Percentiles rank a stretch among this genome's conserved stretches.
These are phyloP conservation scores for Danielia reshetovae DNA, from an alignment of 805 yeast genomes.

Conservation along the genomic window DNA sequence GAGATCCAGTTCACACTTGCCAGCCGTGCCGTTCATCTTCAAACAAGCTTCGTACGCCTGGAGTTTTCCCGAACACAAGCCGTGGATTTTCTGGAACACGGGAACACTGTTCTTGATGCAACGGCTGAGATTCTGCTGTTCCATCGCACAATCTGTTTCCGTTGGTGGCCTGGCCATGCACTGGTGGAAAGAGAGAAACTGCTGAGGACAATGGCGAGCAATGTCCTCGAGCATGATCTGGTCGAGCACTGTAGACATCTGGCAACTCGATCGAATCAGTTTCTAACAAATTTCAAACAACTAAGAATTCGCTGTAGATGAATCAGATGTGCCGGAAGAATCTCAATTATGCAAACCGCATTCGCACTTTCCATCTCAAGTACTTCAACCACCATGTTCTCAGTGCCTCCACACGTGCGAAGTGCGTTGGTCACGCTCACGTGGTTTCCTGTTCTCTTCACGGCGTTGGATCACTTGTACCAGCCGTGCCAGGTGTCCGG, in stretches of 20 bases:
- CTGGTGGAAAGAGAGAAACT: slow-evolving; percentile 67
- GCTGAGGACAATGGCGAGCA: slow-evolving; percentile 70
- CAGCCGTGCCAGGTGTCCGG: slow-evolving; percentile 78
- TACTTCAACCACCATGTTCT: not conserved
- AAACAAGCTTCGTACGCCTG: slow-evolving; percentile 67
- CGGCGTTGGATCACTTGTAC: slow-evolving; percentile 64
- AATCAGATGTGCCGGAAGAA: no score
- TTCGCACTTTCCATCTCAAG: not conserved
- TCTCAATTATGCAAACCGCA: no score
- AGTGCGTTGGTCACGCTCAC: slow-evolving; percentile 29
- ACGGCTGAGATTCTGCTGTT: slow-evolving; percentile 53
- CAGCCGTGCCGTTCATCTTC: slow-evolving; percentile 39
- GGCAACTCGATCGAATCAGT: no score
- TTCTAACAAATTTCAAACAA: no score
- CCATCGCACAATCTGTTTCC: slow-evolving; percentile 46
- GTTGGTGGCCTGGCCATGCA: slow-evolving; percentile 60
- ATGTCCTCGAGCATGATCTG: slow-evolving; percentile 75
- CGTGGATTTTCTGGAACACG: slow-evolving; percentile 64
- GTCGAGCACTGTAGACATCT: slow-evolving; percentile 41
- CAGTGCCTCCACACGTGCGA: slow-evolving; percentile 11
- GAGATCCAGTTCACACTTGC: slow-evolving; percentile 52
- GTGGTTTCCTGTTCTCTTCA: slow-evolving; percentile 80
- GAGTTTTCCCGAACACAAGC: slow-evolving; percentile 54
- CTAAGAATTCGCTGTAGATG: no score
- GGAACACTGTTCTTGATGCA: slow-evolving; percentile 70